Conservation (phyloP, 352 stramenopile species). For the Phytophthora colocasiae region DNA sequence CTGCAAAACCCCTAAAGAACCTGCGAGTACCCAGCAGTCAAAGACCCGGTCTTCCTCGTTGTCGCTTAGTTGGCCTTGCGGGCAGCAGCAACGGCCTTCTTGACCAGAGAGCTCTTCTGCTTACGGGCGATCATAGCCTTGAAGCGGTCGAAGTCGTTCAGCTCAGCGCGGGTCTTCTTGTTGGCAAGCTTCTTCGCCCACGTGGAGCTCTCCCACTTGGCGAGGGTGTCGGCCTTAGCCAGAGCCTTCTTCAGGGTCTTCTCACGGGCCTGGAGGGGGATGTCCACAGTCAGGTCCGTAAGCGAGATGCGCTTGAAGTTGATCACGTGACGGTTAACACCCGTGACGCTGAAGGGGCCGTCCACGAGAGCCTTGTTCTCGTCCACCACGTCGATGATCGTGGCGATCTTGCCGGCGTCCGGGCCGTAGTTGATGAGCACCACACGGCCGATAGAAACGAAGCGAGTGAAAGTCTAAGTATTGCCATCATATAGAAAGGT, state of each 20-base stretch:
- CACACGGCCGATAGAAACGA: slow-evolving; percentile 99
- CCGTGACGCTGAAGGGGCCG: slow-evolving; percentile 95
- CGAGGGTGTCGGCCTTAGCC: slow-evolving; percentile 85
- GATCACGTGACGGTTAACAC: slow-evolving; percentile 98
- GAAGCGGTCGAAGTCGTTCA: slow-evolving; percentile 99
- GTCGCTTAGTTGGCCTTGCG: slow-evolving; percentile 76
- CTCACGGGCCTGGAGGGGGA: slow-evolving; percentile 94
- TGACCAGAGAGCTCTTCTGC: slow-evolving; percentile 97
- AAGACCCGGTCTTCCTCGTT: slow-evolving; percentile 2
- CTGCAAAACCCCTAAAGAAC: background rate
- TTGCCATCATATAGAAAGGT: background rate
- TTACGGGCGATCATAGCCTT: slow-evolving; percentile 99
- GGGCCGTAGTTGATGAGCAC: slow-evolving; percentile 99
- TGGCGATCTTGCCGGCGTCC: slow-evolving; percentile 97
- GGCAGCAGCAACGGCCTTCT: slow-evolving; percentile 84
- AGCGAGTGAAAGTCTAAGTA: slow-evolving; percentile 97
- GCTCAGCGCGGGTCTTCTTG: slow-evolving; percentile 95
- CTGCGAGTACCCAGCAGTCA: slow-evolving; percentile 13
- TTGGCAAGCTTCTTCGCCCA: slow-evolving; percentile 99
- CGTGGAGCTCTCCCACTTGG: slow-evolving; percentile 95
- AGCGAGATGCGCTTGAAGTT: slow-evolving; percentile 97
- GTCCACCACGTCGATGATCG: slow-evolving; percentile 99
- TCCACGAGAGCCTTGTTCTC: slow-evolving; percentile 99
- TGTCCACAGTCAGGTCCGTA: slow-evolving; percentile 97
- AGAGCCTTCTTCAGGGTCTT: slow-evolving; percentile 95